Base-by-base conservation (phyloP, 371 early-diverging fungal species). In the Fennellomyces sp. region DNA sequence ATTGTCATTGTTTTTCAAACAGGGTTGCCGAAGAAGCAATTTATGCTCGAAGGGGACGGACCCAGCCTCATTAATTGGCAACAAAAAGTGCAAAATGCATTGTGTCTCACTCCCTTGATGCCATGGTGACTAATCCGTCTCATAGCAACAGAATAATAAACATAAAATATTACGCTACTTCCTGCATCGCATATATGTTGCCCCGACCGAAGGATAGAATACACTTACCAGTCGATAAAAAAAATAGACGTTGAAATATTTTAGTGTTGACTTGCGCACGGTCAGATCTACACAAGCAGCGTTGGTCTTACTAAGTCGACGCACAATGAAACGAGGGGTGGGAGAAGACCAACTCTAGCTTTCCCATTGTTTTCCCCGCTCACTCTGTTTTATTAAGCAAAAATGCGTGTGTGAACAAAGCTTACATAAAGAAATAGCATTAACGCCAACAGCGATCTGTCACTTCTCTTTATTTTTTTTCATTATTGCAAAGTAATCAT, bases 331-430 rank as follows among this genome's bases (percentile, higher is more conserved):
- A 8, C 35, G 35, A 33, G 35, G 35, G 35, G 35, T 33, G 35
- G 35, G 35, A 33, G 35, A 13, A 13, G 35, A 33, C 35, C 6
- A 8, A 33, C 35, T 8, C 35, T 8, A 6, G 13, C 35, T 33
- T 5, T 41, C 8, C 6, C n/a, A n/a, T 41, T n/a, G n/a, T n/a
- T n/a, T 45, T 45, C 23, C 17, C 45, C 45, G 23, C 5, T 23
- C 45, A 23, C 21, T 1, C 6, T 33, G 21, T 8, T 45, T 45
- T 45, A 45, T 23, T 45, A 45, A 45, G 17, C 45, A 45, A 45
- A 45, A 45, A 45, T 45, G 45, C 23, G n/a, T 45, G 45, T 45
- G 45, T 45, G 45, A 45, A 45, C 17, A 39, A n/a, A 39, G 17
- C 5, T 39, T 10, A 10, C 8, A 45, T 15, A 4, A 21, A 25